These are phyloP conservation scores for Penicillium taxi DNA, from an alignment of 495 filamentous ascomycete species.

Conservation along the genomic window DNA sequence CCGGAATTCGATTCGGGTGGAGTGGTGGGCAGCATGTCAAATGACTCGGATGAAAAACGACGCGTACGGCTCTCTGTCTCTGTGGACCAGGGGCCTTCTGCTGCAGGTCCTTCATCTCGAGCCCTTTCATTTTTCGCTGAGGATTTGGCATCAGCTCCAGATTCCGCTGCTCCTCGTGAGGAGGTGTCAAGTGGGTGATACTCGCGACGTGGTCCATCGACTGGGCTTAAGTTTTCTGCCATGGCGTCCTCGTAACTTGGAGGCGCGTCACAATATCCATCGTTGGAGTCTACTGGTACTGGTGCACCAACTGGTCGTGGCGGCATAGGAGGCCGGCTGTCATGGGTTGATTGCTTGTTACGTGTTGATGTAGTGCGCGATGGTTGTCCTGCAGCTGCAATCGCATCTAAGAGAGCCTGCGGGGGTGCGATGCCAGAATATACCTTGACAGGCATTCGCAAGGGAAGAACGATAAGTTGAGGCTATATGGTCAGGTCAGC, in stretches of 20 bases:
- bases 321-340: slow-evolving; percentile 29
- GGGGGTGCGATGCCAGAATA: slow-evolving; percentile 91
- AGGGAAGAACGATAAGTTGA: slow-evolving; percentile 63
- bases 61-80: slow-evolving; percentile 20
- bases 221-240: slow-evolving; percentile 61
- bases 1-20: slow-evolving; percentile 35
- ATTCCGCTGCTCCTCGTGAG: slow-evolving; percentile 23
- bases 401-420: slow-evolving; percentile 60
- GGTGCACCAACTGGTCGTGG: slow-evolving; percentile 23
- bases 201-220: slow-evolving; percentile 55
- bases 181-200: slow-evolving; percentile 51
- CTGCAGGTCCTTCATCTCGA: slow-evolving; percentile 18
- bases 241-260: slow-evolving; percentile 91
- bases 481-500: slow-evolving; percentile 33
- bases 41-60: slow-evolving; percentile 38
- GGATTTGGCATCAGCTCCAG: slow-evolving; percentile 38
- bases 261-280: slow-evolving; percentile 52
- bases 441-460: slow-evolving; percentile 70
- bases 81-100: slow-evolving; percentile 12
- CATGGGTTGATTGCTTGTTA: slow-evolving; percentile 8
- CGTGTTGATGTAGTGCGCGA: slow-evolving; percentile 21
- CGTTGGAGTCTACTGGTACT: slow-evolving; percentile 20
- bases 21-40: slow-evolving; percentile 41
- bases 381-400: slow-evolving; percentile 38
- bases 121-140: slow-evolving; percentile 25